Percentiles rank a stretch among this genome's conserved stretches.
phyloP scores from a whole-genome alignment of 2,329 filamentous ascomycete species.

The Achaetomium macrosporum region DNA sequence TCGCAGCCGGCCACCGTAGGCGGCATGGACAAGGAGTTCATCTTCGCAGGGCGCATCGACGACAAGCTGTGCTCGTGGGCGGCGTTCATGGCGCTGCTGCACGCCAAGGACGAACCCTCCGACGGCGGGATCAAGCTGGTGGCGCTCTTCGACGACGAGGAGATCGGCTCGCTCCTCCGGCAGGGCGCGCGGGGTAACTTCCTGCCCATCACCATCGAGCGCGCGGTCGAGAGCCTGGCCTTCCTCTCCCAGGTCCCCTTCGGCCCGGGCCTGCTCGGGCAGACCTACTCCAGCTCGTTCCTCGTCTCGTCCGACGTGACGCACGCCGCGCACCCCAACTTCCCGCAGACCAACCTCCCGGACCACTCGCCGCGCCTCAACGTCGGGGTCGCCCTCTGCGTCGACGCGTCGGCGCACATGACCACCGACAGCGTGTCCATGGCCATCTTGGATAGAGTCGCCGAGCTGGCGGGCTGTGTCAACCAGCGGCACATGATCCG shows the following conservation, averaged over 20 bases:
- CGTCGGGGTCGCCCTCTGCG: conserved; percentile 72
- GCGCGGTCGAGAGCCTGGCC: conserved; percentile 63
- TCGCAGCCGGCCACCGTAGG: conserved; percentile 76
- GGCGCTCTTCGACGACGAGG: conserved; percentile 94
- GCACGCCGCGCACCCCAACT: conserved; percentile 93
- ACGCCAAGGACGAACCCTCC: conserved; percentile 50
- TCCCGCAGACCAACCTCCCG: conserved; percentile 73
- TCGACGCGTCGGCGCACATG: conserved; percentile 91
- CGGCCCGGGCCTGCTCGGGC: conserved; percentile 60
- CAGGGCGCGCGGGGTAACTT: conserved; percentile 91
- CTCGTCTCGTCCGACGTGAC: conserved; percentile 88
- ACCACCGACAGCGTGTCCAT: conserved; percentile 86
- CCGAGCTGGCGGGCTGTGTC: conserved; percentile 63
- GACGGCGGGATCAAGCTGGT: conserved; percentile 79
- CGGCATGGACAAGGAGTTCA: conserved; percentile 86
- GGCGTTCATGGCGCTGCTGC: conserved; percentile 76
- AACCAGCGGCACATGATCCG: conserved; percentile 91
- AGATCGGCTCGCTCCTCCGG: conserved; percentile 84
- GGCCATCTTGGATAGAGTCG: conserved; percentile 71
- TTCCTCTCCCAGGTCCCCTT: conserved; percentile 43
- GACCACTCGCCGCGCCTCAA: conserved; percentile 86
- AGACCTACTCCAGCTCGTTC: conserved; percentile 89
- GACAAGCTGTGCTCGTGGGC: conserved; percentile 97
- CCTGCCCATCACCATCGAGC: conserved; percentile 72
- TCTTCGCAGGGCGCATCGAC: conserved; percentile 91